phyloP scores from a whole-genome alignment of 805 yeast species.

The Nakazawaea wickerhamii region DNA sequence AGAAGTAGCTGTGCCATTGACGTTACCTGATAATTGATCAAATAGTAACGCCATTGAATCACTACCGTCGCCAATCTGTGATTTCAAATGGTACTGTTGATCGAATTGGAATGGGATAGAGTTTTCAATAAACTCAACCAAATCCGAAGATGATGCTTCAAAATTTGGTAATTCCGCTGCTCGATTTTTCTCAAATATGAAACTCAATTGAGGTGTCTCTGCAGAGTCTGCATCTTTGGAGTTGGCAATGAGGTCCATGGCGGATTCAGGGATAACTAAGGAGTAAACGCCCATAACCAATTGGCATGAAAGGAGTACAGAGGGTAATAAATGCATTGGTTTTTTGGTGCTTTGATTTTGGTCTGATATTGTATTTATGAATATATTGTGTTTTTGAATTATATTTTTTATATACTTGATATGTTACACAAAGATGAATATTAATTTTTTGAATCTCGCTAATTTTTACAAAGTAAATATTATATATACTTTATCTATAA shows the following conservation, averaged over 20 bases:
- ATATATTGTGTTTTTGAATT: too few species aligned
- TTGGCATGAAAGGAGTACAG: too few species aligned
- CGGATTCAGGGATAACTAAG: neutral
- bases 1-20: neutral
- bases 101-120: constrained; percentile 8
- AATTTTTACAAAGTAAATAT: too few species aligned
- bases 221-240: neutral
- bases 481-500: too few species aligned
- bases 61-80: neutral
- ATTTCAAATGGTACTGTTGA: neutral
- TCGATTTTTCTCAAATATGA: neutral
- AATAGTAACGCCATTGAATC: neutral
- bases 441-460: too few species aligned
- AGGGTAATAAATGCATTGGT: too few species aligned
- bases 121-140: neutral
- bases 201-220: neutral
- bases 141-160: neutral
- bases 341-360: too few species aligned
- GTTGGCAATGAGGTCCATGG: neutral
- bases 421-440: too few species aligned
- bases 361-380: too few species aligned
- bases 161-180: neutral
- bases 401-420: too few species aligned
- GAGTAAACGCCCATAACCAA: too few species aligned
- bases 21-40: neutral